Evolutionary conservation across 345 rosid genomes (phyloP).

Genomic region (Eucalyptus regnans): DNA sequence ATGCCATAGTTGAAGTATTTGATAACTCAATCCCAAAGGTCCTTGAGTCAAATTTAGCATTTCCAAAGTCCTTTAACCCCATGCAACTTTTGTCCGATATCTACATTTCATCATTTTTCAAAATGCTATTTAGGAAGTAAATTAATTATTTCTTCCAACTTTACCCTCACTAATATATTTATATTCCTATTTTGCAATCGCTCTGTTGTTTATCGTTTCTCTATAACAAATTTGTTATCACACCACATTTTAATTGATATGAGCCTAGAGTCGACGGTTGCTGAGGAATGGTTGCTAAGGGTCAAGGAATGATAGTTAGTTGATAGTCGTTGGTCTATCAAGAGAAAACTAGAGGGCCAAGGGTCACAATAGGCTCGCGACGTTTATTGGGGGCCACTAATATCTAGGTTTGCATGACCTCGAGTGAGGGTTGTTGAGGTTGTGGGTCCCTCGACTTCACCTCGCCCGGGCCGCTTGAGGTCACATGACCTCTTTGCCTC

Average conservation of each 20-base stretch:
- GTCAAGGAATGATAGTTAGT: fast-evolving
- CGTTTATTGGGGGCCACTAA: background rate
- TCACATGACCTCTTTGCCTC: no score
- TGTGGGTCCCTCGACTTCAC: background rate
- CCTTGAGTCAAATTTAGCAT: background rate
- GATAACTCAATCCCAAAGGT: background rate
- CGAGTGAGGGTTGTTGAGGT: background rate
- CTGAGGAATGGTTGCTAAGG: no score
- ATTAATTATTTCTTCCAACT: background rate
- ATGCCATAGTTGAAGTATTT: background rate
- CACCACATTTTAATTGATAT: background rate
- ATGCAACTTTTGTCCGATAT: fast-evolving
- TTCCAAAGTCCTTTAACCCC: background rate
- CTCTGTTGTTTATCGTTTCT: background rate
- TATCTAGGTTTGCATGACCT: background rate
- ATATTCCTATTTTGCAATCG: background rate
- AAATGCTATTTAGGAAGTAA: fast-evolving
- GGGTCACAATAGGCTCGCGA: background rate
- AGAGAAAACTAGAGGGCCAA: background rate
- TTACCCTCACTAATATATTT: no score
- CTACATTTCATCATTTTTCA: background rate
- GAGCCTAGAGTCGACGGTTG: fast-evolving
- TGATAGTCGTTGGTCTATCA: fast-evolving
- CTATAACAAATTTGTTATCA: no score
- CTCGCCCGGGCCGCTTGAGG: background rate